Conservation (phyloP, 73 alveolate genomes). For the Stentor coeruleus region DNA sequence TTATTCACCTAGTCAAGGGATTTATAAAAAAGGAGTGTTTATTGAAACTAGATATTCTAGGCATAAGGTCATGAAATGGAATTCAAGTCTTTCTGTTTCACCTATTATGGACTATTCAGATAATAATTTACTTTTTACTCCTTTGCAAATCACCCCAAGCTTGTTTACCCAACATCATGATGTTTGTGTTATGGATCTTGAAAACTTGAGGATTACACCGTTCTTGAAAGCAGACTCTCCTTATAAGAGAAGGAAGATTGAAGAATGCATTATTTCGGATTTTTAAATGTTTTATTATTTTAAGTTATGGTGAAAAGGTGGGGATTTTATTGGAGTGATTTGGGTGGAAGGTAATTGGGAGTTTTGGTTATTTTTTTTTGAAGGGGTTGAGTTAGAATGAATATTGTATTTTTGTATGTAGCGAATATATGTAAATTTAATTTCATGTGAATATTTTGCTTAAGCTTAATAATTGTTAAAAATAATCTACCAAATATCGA, state of each 20-base stretch:
- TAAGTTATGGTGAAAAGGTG: too few species aligned
- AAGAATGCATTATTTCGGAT: neutral
- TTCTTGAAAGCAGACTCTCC: slow-evolving; percentile 3
- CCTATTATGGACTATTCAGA: neutral
- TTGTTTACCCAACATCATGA: neutral
- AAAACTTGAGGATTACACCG: neutral
- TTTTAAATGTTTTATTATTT: too few species aligned
- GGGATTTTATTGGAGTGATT: too few species aligned
- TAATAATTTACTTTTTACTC: neutral
- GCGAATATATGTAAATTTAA: too few species aligned
- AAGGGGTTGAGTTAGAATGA: too few species aligned
- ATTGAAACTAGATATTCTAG: neutral
- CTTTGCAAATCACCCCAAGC: slow-evolving; percentile 2
- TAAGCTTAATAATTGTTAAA: too few species aligned
- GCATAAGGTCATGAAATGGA: neutral
- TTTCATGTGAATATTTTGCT: too few species aligned
- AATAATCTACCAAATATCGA: too few species aligned
- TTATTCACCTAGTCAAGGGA: neutral
- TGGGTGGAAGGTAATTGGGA: too few species aligned
- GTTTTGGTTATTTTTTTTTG: too few species aligned
- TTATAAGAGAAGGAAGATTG: neutral
- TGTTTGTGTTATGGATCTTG: neutral
- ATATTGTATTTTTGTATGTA: too few species aligned
- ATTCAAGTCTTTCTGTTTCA: neutral
- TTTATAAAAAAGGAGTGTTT: neutral